Conservation (phyloP, 208 protist species). For the Trypanosoma platydactyli region DNA sequence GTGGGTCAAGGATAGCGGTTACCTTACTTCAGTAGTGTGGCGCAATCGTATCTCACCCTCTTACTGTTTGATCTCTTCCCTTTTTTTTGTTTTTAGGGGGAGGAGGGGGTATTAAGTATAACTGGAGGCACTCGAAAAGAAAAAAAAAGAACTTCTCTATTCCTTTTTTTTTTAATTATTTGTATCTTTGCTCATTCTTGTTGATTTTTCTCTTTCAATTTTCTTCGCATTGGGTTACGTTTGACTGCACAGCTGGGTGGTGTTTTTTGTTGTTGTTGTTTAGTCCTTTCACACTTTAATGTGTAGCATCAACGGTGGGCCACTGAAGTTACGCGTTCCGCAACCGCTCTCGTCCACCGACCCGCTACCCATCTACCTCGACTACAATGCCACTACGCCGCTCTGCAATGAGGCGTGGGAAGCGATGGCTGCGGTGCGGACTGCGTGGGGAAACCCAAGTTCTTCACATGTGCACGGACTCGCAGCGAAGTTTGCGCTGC, state of each 20-base stretch:
- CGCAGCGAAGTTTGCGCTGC: constrained; percentile 81
- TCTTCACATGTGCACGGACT: constrained; percentile 83
- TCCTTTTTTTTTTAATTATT: constrained; percentile 23
- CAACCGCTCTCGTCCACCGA: constrained; percentile 51
- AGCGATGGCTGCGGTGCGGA: constrained; percentile 51
- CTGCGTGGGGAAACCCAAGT: constrained; percentile 91
- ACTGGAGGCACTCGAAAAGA: constrained; percentile 13
- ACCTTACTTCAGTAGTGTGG: too few species aligned
- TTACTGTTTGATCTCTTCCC: too few species aligned
- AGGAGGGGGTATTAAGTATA: too few species aligned
- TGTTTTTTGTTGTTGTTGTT: neutral
- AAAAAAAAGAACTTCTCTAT: constrained; percentile 19
- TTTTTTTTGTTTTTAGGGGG: neutral
- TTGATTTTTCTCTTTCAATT: constrained; percentile 8
- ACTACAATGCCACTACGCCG: constrained; percentile 94
- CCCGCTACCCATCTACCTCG: constrained; percentile 89
- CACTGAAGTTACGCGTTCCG: constrained; percentile 61
- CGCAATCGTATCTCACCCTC: too few species aligned
- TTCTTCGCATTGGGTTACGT: constrained; percentile 3
- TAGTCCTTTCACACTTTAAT: constrained; percentile 6
- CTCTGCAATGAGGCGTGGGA: constrained; percentile 82
- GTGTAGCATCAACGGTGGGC: constrained; percentile 70
- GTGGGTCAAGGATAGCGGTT: too few species aligned
- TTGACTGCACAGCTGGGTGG: too few species aligned
- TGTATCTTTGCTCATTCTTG: constrained; percentile 10